Conservation (phyloP, 2,329 filamentous ascomycete genomes). For the Talaromyces marneffei region DNA sequence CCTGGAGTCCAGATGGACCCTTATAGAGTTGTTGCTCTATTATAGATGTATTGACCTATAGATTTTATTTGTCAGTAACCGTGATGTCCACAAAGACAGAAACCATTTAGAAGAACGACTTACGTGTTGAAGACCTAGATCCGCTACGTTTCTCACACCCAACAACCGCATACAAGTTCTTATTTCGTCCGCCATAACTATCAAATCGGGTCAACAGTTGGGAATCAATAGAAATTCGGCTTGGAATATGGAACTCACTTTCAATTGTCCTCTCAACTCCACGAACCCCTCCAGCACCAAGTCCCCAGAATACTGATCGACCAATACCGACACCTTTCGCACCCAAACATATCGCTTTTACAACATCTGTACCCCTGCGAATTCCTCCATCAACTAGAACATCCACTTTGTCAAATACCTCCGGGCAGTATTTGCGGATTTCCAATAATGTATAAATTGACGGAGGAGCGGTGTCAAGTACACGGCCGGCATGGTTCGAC, state of each 20-base stretch:
- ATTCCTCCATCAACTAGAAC: slow-evolving; percentile 85
- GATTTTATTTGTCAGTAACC: not conserved
- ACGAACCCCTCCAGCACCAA: slow-evolving; percentile 58
- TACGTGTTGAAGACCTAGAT: slow-evolving; percentile 70
- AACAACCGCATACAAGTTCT: slow-evolving; percentile 65
- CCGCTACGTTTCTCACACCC: slow-evolving; percentile 66
- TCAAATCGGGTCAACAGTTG: not conserved
- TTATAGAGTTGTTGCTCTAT: slow-evolving; percentile 85
- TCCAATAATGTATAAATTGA: slow-evolving; percentile 68
- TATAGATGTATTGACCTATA: slow-evolving; percentile 70
- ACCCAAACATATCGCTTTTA: slow-evolving; percentile 80
- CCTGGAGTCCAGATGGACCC: slow-evolving; percentile 59
- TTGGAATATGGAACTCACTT: slow-evolving; percentile 42
- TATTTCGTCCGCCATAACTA: slow-evolving; percentile 60
- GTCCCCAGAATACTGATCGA: slow-evolving; percentile 66
- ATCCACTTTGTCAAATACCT: slow-evolving; percentile 66
- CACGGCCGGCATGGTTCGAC: slow-evolving; percentile 86
- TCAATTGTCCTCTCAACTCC: slow-evolving; percentile 62
- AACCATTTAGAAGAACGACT: slow-evolving; percentile 37
- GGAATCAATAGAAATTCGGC: not conserved
- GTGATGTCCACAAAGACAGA: not conserved
- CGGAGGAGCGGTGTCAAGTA: slow-evolving; percentile 74
- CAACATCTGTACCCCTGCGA: slow-evolving; percentile 76
- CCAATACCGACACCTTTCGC: slow-evolving; percentile 79
- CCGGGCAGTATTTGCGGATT: slow-evolving; percentile 67